phyloP scores from a whole-genome alignment of 306 rosid species.

The Casuarina equisetifolia region DNA sequence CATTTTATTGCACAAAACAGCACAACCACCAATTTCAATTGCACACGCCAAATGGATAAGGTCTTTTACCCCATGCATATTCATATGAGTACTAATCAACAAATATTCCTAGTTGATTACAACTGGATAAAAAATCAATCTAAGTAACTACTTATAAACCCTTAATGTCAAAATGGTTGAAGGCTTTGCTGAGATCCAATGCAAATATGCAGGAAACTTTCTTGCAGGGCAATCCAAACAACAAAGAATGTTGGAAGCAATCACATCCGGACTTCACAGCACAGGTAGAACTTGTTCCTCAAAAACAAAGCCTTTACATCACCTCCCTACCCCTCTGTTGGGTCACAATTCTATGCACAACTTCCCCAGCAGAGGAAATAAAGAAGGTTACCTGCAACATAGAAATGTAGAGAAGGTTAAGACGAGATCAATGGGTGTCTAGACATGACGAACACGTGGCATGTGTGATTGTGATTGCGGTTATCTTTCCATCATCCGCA shows the following conservation, averaged over 20 bases:
- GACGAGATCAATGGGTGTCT: neutral
- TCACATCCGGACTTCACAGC: slow-evolving; percentile 3
- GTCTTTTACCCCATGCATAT: no score
- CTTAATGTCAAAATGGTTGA: neutral
- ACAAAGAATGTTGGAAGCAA: neutral
- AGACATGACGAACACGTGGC: neutral
- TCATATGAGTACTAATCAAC: neutral
- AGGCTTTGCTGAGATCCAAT: neutral
- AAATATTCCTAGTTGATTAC: neutral
- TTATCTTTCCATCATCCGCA: slow-evolving; percentile 8
- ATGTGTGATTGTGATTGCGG: neutral
- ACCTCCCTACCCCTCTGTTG: slow-evolving; percentile 49
- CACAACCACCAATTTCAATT: neutral
- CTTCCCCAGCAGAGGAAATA: slow-evolving; percentile 38
- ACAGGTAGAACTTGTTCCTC: slow-evolving; percentile 3
- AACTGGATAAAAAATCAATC: neutral
- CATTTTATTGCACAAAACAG: neutral
- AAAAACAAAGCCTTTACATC: slow-evolving; percentile 29
- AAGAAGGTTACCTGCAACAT: slow-evolving; percentile 46
- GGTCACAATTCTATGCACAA: slow-evolving; percentile 36
- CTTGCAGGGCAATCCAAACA: neutral
- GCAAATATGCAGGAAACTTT: neutral
- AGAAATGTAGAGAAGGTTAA: slow-evolving; percentile 17
- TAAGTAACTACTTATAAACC: neutral
- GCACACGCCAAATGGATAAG: neutral